Evolutionary conservation across 202 grass and related monocot genomes (phyloP).

Genomic region (Panicum virgatum): DNA sequence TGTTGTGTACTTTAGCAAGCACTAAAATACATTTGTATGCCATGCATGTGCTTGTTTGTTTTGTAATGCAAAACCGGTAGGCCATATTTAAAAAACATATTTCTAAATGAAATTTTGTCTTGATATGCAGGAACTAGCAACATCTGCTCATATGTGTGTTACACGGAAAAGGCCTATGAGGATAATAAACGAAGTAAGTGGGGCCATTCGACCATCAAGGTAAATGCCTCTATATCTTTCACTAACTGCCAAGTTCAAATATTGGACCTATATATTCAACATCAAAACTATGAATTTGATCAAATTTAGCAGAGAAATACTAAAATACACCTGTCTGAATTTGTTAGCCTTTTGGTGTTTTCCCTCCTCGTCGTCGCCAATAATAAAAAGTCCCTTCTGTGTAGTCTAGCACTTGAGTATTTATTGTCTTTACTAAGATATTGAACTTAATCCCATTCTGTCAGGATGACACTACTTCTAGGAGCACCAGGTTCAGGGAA

Average conservation of each 20-base stretch:
- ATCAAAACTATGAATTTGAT: no score
- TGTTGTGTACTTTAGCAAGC: not conserved
- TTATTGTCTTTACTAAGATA: not conserved
- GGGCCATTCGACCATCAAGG: slow-evolving; percentile 76
- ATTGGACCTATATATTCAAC: not conserved
- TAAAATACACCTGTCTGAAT: not conserved
- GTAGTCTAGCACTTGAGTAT: not conserved
- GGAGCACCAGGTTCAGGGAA: slow-evolving; percentile 82
- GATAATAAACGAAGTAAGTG: slow-evolving; percentile 71
- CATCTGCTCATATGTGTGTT: slow-evolving; percentile 53
- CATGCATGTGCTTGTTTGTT: slow-evolving; percentile 27
- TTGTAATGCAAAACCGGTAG: not conserved
- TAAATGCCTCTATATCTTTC: slow-evolving; percentile 14
- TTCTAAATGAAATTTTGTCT: not conserved
- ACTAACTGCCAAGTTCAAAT: not conserved
- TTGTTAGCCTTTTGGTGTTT: not conserved
- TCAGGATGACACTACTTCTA: slow-evolving; percentile 85
- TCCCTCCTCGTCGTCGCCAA: not conserved
- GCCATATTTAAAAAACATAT: not conserved
- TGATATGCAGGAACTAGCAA: slow-evolving; percentile 60
- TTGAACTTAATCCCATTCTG: slow-evolving; percentile 16
- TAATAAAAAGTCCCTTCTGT: not conserved
- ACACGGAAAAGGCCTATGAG: slow-evolving; percentile 60
- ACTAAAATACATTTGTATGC: not conserved
- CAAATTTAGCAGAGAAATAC: not conserved